phyloP scores from a whole-genome alignment of 78 protist species.

The Dictyostelium purpureum region DNA sequence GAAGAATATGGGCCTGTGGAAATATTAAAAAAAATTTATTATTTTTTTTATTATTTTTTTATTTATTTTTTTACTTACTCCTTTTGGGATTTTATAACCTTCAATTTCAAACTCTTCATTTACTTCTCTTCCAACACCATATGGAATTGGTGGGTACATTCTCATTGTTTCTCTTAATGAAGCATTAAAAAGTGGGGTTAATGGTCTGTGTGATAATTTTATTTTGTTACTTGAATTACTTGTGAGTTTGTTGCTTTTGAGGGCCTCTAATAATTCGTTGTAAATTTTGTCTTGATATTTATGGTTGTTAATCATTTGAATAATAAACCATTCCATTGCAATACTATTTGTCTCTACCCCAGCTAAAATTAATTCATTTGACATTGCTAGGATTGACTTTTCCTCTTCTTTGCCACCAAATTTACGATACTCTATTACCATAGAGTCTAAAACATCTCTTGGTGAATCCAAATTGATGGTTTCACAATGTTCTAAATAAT shows the following conservation, averaged over 20 bases:
- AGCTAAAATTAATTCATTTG: not conserved
- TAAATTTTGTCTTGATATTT: not conserved
- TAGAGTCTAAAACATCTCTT: slow-evolving; percentile 8
- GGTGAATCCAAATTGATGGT: not conserved
- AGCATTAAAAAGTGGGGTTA: slow-evolving; percentile 32
- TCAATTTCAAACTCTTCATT: not conserved
- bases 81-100: not conserved
- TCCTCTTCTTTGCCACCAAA: not conserved
- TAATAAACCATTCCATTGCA: not conserved
- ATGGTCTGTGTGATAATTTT: not conserved
- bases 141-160: not conserved
- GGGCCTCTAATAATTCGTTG: not conserved
- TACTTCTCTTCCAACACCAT: slow-evolving; percentile 25
- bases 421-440: not conserved
- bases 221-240: not conserved
- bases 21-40: no score
- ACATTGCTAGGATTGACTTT: not conserved
- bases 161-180: not conserved
- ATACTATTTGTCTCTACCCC: not conserved
- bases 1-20: not conserved
- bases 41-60: no score
- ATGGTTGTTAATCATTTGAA: not conserved
- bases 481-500: not conserved
- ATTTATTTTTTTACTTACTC: no score
- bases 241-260: not conserved